Percentiles rank a stretch among this genome's conserved stretches.
These are phyloP conservation scores for Avena sativa DNA, from an alignment of 176 grass and related monocot genomes.

Conservation along the genomic window DNA sequence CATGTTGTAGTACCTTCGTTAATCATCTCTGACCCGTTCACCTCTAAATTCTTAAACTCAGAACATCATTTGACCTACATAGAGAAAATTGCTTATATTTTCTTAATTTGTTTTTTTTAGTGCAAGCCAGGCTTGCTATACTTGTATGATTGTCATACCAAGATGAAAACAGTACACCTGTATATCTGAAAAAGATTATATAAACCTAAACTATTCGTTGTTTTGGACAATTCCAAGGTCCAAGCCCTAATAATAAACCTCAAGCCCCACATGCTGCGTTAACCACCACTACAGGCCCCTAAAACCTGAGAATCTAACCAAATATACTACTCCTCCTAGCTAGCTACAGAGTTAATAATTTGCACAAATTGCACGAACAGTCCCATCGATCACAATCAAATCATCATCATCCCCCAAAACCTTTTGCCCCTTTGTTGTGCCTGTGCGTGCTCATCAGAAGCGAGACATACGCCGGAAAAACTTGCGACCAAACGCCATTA, in stretches of 20 bases:
- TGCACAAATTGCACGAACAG: neutral
- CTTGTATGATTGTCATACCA: slow-evolving; percentile 17
- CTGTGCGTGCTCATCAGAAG: slow-evolving; percentile 31
- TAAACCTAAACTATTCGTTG: neutral
- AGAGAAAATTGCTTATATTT: no score
- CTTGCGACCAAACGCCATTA: slow-evolving; percentile 34
- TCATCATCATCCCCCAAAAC: neutral
- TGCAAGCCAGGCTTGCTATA: neutral
- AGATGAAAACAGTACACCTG: slow-evolving; percentile 20
- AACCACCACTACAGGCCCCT: slow-evolving; percentile 41
- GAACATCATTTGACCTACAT: no score
- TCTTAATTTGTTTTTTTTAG: no score
- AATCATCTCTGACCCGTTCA: no score
- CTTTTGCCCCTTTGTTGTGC: neutral
- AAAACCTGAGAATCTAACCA: slow-evolving; percentile 30
- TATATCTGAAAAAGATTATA: neutral
- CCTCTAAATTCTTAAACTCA: no score
- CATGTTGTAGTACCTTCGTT: no score
- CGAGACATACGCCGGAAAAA: slow-evolving; percentile 53
- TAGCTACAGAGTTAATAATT: neutral
- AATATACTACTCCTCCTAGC: neutral
- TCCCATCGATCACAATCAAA: no score
- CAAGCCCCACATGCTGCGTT: slow-evolving; percentile 48
- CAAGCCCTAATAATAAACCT: slow-evolving; percentile 6
- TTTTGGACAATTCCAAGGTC: slow-evolving; percentile 23